phyloP scores from a whole-genome alignment of 2,329 filamentous ascomycete genomes.

The Claviceps sp. region DNA sequence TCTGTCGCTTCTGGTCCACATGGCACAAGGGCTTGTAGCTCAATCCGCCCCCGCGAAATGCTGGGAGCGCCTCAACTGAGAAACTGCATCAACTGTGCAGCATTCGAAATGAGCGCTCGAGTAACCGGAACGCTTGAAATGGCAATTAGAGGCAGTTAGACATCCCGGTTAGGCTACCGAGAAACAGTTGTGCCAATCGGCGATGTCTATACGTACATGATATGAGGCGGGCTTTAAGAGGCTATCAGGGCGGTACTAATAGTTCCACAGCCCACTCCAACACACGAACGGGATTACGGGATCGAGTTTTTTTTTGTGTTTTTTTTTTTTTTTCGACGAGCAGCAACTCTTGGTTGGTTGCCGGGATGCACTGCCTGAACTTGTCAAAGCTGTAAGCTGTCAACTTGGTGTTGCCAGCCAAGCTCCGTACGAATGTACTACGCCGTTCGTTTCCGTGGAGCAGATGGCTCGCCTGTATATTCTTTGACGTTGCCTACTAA shows the following conservation, averaged over 20 bases:
- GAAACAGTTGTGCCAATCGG: slow-evolving; percentile 4
- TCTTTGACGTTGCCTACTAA: not conserved
- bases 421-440: no score
- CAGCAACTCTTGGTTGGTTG: not conserved
- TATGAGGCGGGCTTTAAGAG: not conserved
- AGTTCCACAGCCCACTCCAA: not conserved
- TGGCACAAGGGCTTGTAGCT: not conserved
- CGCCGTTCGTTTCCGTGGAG: no score
- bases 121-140: slow-evolving; percentile 4
- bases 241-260: not conserved
- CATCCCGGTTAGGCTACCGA: slow-evolving; percentile 3
- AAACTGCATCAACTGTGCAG: slow-evolving; percentile 2
- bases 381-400: not conserved
- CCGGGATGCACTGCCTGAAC: not conserved
- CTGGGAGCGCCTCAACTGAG: slow-evolving; percentile 5
- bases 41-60: slow-evolving; percentile 1
- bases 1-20: not conserved
- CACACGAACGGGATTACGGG: not conserved
- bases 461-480: no score
- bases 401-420: no score
- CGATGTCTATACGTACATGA: not conserved
- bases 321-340: not conserved
- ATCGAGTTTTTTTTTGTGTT: not conserved
- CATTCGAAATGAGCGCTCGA: slow-evolving; percentile 1
- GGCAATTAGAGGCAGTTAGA: not conserved